Evolutionary conservation across 106 monocot species (phyloP).

Genomic region (Alisma plantagoaquatica): DNA sequence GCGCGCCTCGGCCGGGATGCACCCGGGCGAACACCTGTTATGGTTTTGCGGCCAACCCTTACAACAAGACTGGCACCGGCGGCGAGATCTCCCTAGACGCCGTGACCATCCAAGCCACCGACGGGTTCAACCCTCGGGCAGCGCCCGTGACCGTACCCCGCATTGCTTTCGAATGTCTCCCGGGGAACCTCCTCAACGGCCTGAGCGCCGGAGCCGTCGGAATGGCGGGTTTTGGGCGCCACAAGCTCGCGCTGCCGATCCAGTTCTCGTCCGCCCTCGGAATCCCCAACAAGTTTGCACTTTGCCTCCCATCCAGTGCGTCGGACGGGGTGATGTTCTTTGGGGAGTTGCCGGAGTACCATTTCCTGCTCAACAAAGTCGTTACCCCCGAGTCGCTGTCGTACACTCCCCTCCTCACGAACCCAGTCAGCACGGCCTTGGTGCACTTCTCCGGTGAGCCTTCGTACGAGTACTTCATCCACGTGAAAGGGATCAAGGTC

Average conservation of each 20-base stretch:
- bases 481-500: constrained; percentile 40
- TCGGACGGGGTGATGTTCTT: constrained; percentile 49
- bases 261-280: constrained; percentile 41
- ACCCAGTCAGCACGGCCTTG: constrained; percentile 58
- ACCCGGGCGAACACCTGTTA: constrained; percentile 39
- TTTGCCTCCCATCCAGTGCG: constrained; percentile 34
- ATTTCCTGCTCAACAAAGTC: constrained; percentile 11
- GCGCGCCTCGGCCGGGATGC: constrained; percentile 13
- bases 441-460: constrained; percentile 24
- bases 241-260: constrained; percentile 21
- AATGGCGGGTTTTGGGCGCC: constrained; percentile 40
- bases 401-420: constrained; percentile 58
- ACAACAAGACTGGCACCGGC: constrained; percentile 17
- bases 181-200: constrained; percentile 26
- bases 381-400: constrained; percentile 33
- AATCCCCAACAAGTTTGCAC: constrained; percentile 40
- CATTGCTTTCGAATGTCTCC: constrained; percentile 38
- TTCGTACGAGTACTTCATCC: constrained; percentile 66
- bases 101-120: constrained; percentile 33
- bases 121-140: constrained; percentile 28
- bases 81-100: constrained; percentile 39
- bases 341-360: constrained; percentile 57
- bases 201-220: constrained; percentile 26
- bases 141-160: constrained; percentile 13
- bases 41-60: constrained; percentile 31